Evolutionary conservation across 768 basidiomycete species (phyloP).

Genomic region (Lactarius sp.): DNA sequence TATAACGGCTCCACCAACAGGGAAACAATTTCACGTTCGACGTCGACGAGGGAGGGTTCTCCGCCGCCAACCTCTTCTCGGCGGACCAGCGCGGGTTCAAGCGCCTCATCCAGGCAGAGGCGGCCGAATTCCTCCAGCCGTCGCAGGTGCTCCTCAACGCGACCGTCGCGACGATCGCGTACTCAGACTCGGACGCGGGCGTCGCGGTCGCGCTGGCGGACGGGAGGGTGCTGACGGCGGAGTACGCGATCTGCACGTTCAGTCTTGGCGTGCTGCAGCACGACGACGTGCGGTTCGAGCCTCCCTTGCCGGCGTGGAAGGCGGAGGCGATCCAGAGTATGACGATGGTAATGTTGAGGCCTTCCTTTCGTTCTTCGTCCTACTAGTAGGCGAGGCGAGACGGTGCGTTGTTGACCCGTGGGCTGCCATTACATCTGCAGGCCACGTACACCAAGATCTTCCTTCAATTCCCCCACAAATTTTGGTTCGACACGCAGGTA

Average conservation of each 20-base stretch:
- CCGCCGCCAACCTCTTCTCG: constrained; percentile 45
- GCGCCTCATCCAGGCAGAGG: constrained; percentile 51
- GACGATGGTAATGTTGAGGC: constrained; percentile 41
- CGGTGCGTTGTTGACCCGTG: too few species aligned
- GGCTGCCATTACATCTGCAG: background rate
- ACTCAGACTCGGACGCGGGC: constrained; percentile 39
- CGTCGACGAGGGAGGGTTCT: constrained; percentile 50
- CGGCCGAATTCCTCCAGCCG: constrained; percentile 44
- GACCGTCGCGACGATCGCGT: constrained; percentile 43
- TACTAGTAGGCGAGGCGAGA: too few species aligned
- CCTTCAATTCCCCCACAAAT: constrained; percentile 18
- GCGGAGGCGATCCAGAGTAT: constrained; percentile 57
- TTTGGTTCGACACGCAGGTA: constrained; percentile 30
- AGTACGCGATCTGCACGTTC: constrained; percentile 45
- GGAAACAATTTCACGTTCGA: constrained; percentile 58
- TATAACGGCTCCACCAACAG: constrained; percentile 29
- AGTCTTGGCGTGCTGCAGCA: constrained; percentile 33
- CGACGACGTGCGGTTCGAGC: constrained; percentile 47
- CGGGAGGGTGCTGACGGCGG: constrained; percentile 31
- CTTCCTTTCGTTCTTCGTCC: too few species aligned
- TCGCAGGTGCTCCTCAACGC: constrained; percentile 46
- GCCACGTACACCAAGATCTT: constrained; percentile 12
- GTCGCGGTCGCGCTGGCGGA: constrained; percentile 38
- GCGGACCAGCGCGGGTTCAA: constrained; percentile 62
- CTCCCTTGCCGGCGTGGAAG: constrained; percentile 53